Evolutionary conservation across 2,329 filamentous ascomycete genomes (phyloP), one percentile per base, ranked within the genome.

Genomic region (Hypoxylon sp.): DNA sequence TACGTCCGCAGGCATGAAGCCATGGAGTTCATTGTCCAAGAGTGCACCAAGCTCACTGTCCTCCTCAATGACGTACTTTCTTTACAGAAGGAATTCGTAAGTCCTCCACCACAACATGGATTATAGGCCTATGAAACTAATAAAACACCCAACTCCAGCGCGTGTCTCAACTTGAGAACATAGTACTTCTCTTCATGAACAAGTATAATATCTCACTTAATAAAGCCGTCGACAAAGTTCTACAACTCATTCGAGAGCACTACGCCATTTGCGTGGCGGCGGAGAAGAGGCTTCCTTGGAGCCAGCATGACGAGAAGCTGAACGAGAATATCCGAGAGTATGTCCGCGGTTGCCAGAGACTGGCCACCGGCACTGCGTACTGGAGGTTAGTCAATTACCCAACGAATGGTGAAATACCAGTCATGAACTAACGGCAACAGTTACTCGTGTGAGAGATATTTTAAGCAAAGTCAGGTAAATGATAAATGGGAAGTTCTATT

Each of bases 31-130:
- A 73, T 77, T 13, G 71, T 76, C n/a, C 63, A 67, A 25, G 73
- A 74, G 49, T 76, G 72, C 36, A 75, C 74, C 3, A 74, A 73
- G 36, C 56, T 77, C 9, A 74, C 71, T 5, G 62, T 75, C 21
- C 64, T 77, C 1, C 25, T 76, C 7, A 77, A 77, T 41, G 75
- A 77, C 25, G 57, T 77, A 11, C 52, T 75, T 13, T 76, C 75
- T 9, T 41, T 75, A n/a, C 74, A 77, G 23, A 77, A 76, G 46
- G 75, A 76, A 69, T 77, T 77, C 48, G 75, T 77, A 56, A 61
- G 75, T 73, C 38, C 5, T 32, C 32, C 2, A 2, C 2, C 14
- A 17, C 28, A 30, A 7, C 10, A n/a, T 17, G 14, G 17, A 50
- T 11, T 30, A 2, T 11, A 30, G 7, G 23, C 2, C 11, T 17